Percentiles rank a stretch among this genome's conserved stretches.
Evolutionary conservation across 768 basidiomycete species (phyloP).

Genomic region (Lepiota brunneoincarnata): DNA sequence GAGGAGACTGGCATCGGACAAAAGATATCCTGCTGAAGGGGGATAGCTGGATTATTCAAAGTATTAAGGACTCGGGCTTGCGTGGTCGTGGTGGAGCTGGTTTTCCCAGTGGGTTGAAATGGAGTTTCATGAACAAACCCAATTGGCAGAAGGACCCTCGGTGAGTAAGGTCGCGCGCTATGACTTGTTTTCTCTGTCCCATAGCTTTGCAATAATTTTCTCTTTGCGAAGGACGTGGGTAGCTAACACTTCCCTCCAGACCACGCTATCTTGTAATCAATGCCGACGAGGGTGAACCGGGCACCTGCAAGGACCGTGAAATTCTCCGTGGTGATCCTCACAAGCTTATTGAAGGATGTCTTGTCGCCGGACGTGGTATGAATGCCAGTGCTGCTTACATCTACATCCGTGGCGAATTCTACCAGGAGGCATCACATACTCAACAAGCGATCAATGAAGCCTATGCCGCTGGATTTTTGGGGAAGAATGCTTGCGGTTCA

Average conservation of each 20-base stretch:
- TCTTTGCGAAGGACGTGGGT: not conserved
- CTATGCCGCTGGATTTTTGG: conserved; percentile 84
- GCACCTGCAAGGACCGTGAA: conserved; percentile 98
- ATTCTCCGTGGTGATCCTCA: conserved; percentile 98
- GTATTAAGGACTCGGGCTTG: conserved; percentile 93
- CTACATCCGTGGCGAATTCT: conserved; percentile 98
- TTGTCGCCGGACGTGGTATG: conserved; percentile 96
- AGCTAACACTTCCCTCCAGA: conserved; percentile 32
- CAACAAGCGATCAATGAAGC: conserved; percentile 96
- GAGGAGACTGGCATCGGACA: conserved; percentile 98
- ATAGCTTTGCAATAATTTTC: not conserved
- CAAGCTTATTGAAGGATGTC: conserved; percentile 96
- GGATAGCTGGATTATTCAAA: conserved; percentile 95
- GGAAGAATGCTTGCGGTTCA: conserved; percentile 87
- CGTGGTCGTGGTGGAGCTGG: conserved; percentile 96
- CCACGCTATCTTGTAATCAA: conserved; percentile 97
- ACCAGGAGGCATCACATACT: conserved; percentile 90
- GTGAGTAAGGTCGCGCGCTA: conserved; percentile 31
- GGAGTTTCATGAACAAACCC: conserved; percentile 99
- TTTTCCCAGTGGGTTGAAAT: conserved; percentile 95
- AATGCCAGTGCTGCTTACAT: conserved; percentile 99
- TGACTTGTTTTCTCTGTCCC: conserved; percentile 2
- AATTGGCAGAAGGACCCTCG: conserved; percentile 93
- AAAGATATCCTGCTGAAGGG: conserved; percentile 96
- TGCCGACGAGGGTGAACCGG: conserved; percentile 98